Evolutionary conservation across 352 stramenopile species (phyloP).

Genomic region (Pythium biforme): DNA sequence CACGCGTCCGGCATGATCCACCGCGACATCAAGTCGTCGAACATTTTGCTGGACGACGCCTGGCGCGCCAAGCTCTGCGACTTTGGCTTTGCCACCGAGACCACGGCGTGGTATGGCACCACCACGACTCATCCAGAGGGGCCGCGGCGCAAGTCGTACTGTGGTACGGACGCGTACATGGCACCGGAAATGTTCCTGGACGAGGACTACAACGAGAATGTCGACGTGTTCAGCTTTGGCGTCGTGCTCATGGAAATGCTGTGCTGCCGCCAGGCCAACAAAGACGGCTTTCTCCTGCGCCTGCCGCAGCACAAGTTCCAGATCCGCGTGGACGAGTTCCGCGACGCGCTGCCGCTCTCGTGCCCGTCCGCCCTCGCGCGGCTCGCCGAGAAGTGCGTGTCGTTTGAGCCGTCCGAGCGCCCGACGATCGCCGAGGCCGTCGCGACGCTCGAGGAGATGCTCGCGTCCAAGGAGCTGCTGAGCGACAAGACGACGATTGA

Average conservation of each 20-base stretch:
- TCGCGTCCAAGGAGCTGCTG: slow-evolving; percentile 37
- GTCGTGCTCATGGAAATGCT: slow-evolving; percentile 88
- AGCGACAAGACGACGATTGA: slow-evolving; percentile 31
- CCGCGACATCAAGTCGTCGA: slow-evolving; percentile 88
- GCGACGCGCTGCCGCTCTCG: slow-evolving; percentile 49
- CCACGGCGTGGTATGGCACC: slow-evolving; percentile 32
- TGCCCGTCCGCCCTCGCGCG: slow-evolving; percentile 59
- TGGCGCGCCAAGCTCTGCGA: slow-evolving; percentile 79
- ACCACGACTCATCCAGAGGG: slow-evolving; percentile 15
- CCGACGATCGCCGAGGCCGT: slow-evolving; percentile 52
- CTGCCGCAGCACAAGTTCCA: slow-evolving; percentile 84
- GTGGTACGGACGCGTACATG: slow-evolving; percentile 86
- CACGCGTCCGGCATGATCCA: slow-evolving; percentile 87
- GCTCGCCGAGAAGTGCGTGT: slow-evolving; percentile 68
- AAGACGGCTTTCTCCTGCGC: slow-evolving; percentile 77
- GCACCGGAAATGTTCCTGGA: slow-evolving; percentile 83
- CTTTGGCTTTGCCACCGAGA: slow-evolving; percentile 82
- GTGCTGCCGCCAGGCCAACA: slow-evolving; percentile 77
- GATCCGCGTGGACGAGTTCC: slow-evolving; percentile 63
- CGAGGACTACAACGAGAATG: slow-evolving; percentile 83
- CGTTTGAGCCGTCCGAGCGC: slow-evolving; percentile 73
- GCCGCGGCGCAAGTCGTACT: slow-evolving; percentile 79
- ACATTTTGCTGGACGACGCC: slow-evolving; percentile 77
- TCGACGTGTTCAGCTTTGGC: slow-evolving; percentile 85
- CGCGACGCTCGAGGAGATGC: slow-evolving; percentile 37